Evolutionary conservation across 2,329 filamentous ascomycete species (phyloP), one percentile per base, ranked within the genome.

Genomic region (Xylaria digitata): DNA sequence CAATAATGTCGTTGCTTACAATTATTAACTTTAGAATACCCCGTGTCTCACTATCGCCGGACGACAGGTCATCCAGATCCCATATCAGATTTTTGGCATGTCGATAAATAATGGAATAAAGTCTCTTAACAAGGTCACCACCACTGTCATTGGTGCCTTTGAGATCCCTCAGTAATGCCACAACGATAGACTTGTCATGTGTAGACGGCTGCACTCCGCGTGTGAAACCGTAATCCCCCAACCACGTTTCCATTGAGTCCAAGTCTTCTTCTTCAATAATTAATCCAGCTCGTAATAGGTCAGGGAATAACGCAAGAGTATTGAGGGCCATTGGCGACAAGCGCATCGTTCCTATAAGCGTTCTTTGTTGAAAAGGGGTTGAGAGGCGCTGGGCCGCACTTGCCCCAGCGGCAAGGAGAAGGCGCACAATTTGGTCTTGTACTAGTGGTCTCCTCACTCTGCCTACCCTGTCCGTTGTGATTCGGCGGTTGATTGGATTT

Each of bases 401-500:
- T 37, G 61, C 61, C 4, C 61, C 61, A 6, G 61, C 45, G 1
- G 26, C 61, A 32, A 64, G 46, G 9, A 64, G 46, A n/a, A 64
- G 26, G n/a, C 37, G 46, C n/a, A 34, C 54, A 37, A 54, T 64
- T n/a, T 53, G 37, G 13, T 15, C 30, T 46, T 34, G 23, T 30
- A 19, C 21, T 26, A 56, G 0, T 15, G 43, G 58, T 17, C 8
- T 15, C 40, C 15, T 43, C 17, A 43, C 40, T 13, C 15, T 43
- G n/a, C n/a, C n/a, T n/a, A n/a, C n/a, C n/a, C n/a, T n/a, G n/a
- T n/a, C n/a, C 9, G 40, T 11, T 17, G 17, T 11, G 11, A 57
- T 48, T 46, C 2, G 17, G 23, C n/a, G 26, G 23, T 7, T 46
- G 17, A 8, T n/a, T 1, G 8, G 5, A 3, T 6, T 11, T 1